phyloP scores from a whole-genome alignment of 805 yeast genomes.

The Kregervanrija fluxuum region DNA sequence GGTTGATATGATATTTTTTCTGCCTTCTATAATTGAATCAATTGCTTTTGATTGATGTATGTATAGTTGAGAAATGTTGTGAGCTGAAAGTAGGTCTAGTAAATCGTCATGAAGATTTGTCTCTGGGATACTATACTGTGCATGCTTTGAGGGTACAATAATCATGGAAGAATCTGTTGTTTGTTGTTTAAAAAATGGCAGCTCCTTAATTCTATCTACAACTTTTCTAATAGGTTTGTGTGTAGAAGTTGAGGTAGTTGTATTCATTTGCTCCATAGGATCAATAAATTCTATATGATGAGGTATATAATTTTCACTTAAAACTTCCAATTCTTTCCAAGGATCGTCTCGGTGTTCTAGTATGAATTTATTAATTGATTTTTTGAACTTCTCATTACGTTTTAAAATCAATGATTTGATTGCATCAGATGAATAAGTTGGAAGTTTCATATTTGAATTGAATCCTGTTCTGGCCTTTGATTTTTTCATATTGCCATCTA shows the following conservation, averaged over 20 bases:
- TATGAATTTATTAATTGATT: conserved; percentile 32
- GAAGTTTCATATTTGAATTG: conserved; percentile 39
- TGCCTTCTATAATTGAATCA: conserved; percentile 40
- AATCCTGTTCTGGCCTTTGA: conserved; percentile 39
- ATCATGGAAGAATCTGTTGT: conserved; percentile 46
- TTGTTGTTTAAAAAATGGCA: conserved; percentile 55
- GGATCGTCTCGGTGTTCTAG: conserved; percentile 24
- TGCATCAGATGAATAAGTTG: conserved; percentile 46
- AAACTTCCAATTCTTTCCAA: conserved; percentile 29
- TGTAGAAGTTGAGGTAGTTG: conserved; percentile 14
- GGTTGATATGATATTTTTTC: conserved; percentile 74
- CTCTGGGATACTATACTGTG: conserved; percentile 42
- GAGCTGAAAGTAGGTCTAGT: conserved; percentile 26
- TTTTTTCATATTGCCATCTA: conserved; percentile 52
- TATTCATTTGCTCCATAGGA: conserved; percentile 54
- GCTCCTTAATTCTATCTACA: conserved; percentile 38
- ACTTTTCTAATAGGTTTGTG: conserved; percentile 34
- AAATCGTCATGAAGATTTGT: conserved; percentile 48
- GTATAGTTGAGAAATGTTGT: conserved; percentile 51
- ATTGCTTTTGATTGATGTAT: conserved; percentile 80
- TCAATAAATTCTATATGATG: conserved; percentile 42
- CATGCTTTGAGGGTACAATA: conserved; percentile 34
- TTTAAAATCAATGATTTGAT: conserved; percentile 53
- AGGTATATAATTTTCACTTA: conserved; percentile 39
- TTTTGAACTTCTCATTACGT: conserved; percentile 46